Conservation (phyloP, 148 eudicot genomes). For the Chenopodium album region DNA sequence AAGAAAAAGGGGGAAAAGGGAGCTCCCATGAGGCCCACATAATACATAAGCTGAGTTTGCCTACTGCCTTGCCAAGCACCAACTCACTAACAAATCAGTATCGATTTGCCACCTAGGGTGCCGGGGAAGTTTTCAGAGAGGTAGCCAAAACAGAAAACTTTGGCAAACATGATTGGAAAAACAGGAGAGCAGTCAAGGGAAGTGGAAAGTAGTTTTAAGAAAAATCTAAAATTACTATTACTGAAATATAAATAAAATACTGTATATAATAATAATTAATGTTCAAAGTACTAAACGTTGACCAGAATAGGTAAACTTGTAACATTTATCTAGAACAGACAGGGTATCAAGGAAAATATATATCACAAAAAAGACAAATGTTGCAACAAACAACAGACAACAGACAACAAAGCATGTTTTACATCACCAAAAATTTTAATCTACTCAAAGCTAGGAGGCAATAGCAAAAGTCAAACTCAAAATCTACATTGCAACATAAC, state of each 20-base stretch:
- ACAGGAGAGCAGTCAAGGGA: neutral
- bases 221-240: neutral
- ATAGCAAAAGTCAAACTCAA: constrained; percentile 6
- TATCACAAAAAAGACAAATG: neutral
- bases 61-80: neutral
- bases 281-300: neutral
- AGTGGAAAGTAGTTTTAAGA: neutral
- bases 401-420: neutral
- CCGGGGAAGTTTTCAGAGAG: neutral
- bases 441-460: neutral
- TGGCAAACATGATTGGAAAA: neutral
- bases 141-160: neutral
- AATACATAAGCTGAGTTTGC: neutral
- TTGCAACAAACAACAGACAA: neutral
- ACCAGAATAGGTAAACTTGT: neutral
- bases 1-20: neutral
- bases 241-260: neutral
- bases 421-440: neutral
- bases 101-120: neutral
- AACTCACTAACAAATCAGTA: neutral
- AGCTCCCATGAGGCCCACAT: neutral
- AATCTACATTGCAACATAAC: neutral
- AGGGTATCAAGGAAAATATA: neutral
- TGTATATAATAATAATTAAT: neutral
- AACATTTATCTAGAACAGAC: neutral